A percentile compares a stretch with the other conserved stretches of the same genome.
These are phyloP conservation scores for Clarireedia monteithiana DNA, from an alignment of 2,329 filamentous ascomycete species.

Conservation along the genomic window DNA sequence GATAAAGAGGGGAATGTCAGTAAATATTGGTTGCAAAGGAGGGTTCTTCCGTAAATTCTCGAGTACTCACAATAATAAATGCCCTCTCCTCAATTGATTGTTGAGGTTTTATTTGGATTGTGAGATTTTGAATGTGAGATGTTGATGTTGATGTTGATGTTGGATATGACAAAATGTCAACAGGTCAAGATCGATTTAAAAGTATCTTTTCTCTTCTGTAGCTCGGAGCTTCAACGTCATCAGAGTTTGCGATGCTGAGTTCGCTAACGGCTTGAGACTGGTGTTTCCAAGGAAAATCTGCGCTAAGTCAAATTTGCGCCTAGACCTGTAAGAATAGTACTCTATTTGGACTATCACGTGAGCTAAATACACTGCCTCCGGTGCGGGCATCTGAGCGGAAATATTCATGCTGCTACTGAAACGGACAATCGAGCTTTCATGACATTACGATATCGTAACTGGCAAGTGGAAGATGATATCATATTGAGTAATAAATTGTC, in stretches of 20 bases:
- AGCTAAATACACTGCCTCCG: not conserved
- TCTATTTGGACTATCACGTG: not conserved
- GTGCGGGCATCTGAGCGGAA: too few species aligned
- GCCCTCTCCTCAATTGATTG: not conserved
- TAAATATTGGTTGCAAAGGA: not conserved
- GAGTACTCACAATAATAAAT: constrained; percentile 1
- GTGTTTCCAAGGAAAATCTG: constrained; percentile 8
- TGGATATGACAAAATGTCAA: constrained; percentile 2
- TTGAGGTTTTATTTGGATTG: not conserved
- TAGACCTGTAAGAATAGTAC: not conserved
- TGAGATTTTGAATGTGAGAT: not conserved
- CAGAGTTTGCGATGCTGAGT: not conserved
- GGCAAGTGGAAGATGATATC: too few species aligned
- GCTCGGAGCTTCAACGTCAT: constrained; percentile 16
- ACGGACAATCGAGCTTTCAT: too few species aligned
- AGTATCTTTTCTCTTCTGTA: constrained; percentile 2
- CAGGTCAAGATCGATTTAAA: not conserved
- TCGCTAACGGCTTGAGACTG: not conserved
- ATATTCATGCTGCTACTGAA: too few species aligned
- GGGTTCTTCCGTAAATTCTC: not conserved
- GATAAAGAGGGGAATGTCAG: not conserved
- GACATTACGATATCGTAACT: too few species aligned
- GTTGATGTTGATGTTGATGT: not conserved
- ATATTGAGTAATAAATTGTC: too few species aligned
- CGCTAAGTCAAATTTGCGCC: not conserved